Percentiles rank a stretch among this genome's conserved stretches.
Evolutionary conservation across 768 basidiomycete species (phyloP).

Genomic region (Trametes punicea): DNA sequence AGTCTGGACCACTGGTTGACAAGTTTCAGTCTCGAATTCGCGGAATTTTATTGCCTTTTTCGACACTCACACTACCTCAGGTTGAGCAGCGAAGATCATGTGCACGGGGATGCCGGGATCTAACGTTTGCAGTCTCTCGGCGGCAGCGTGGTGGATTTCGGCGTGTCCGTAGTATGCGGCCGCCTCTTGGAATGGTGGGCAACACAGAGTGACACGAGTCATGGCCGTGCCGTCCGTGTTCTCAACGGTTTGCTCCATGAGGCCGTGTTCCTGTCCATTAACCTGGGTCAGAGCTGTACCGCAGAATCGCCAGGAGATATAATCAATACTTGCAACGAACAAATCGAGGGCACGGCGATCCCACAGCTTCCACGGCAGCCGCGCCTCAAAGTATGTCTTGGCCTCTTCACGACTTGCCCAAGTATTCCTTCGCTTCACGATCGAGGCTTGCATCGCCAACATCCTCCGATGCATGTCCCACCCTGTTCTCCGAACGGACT

Average conservation of each 20-base stretch:
- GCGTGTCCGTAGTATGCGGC: neutral
- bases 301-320: neutral
- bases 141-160: neutral
- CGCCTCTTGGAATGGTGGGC: neutral
- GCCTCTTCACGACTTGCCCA: conserved; percentile 45
- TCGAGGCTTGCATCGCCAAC: conserved; percentile 29
- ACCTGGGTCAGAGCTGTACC: too few species aligned
- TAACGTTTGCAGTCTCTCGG: neutral
- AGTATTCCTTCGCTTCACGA: conserved; percentile 35
- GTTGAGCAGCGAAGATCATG: neutral
- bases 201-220: neutral
- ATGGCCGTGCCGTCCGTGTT: neutral
- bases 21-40: too few species aligned
- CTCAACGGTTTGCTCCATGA: neutral
- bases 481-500: conserved; percentile 33
- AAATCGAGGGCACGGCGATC: conserved; percentile 38
- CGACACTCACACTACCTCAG: neutral
- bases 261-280: neutral
- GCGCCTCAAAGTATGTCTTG: conserved; percentile 39
- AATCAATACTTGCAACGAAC: conserved; percentile 22
- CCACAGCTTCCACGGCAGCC: conserved; percentile 47
- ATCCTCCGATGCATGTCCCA: conserved; percentile 37
- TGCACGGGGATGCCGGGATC: neutral
- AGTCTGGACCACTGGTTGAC: too few species aligned
- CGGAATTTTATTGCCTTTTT: too few species aligned